These are phyloP conservation scores for Chaetomium olivaceum DNA, from an alignment of 2,329 filamentous ascomycete genomes.

Conservation along the genomic window DNA sequence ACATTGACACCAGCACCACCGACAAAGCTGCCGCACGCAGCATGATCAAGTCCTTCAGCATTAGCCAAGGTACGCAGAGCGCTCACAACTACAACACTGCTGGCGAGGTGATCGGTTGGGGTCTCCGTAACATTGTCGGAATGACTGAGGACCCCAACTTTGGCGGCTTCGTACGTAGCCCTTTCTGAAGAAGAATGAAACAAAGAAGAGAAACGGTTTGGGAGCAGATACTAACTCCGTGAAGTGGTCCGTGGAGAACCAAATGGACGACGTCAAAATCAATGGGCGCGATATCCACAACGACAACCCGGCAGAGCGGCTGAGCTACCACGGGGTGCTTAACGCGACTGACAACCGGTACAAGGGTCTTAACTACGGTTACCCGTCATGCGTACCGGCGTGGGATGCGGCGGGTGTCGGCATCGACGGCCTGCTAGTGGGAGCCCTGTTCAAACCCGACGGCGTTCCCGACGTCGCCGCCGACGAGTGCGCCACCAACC, in stretches of 20 bases:
- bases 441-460: slow-evolving; percentile 37
- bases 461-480: slow-evolving; percentile 32
- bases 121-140: slow-evolving; percentile 63
- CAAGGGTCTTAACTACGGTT: slow-evolving; percentile 57
- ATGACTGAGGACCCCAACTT: slow-evolving; percentile 50
- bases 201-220: not conserved
- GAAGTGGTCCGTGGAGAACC: slow-evolving; percentile 61
- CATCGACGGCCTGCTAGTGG: slow-evolving; percentile 36
- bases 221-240: slow-evolving; percentile 8
- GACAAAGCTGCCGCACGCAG: slow-evolving; percentile 49
- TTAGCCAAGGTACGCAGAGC: slow-evolving; percentile 42
- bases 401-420: slow-evolving; percentile 44
- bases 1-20: slow-evolving; percentile 51
- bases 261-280: slow-evolving; percentile 58
- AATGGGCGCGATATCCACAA: slow-evolving; percentile 55
- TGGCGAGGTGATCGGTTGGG: slow-evolving; percentile 30
- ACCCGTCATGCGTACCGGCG: slow-evolving; percentile 50
- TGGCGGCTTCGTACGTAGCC: slow-evolving; percentile 35
- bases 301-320: slow-evolving; percentile 64
- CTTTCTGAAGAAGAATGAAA: not conserved
- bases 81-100: slow-evolving; percentile 23
- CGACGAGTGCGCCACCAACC: slow-evolving; percentile 36
- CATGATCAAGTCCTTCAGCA: slow-evolving; percentile 58
- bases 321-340: slow-evolving; percentile 65
- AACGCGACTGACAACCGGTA: slow-evolving; percentile 47